These are phyloP conservation scores for Puccinia triticina DNA, from an alignment of 1,284 basidiomycete genomes.

Conservation along the genomic window DNA sequence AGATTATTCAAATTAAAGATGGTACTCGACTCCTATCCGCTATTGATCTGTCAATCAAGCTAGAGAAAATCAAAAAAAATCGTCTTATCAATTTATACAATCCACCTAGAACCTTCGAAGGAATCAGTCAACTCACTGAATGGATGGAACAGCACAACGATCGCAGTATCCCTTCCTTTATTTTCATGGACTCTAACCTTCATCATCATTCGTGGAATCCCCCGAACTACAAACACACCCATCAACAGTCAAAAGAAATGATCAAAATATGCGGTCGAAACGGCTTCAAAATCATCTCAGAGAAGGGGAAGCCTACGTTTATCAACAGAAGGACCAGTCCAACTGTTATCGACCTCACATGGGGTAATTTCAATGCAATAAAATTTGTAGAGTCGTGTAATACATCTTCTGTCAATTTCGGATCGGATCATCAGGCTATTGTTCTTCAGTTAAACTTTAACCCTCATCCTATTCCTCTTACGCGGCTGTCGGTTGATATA, in stretches of 20 bases:
- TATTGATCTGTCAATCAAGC: background rate
- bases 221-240: no score
- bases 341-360: background rate
- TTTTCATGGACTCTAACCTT: background rate
- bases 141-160: background rate
- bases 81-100: background rate
- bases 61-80: background rate
- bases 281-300: no score
- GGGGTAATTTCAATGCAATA: background rate
- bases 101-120: background rate
- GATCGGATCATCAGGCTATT: background rate
- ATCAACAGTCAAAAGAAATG: no score
- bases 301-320: no score
- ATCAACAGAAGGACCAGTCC: no score
- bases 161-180: background rate
- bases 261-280: no score
- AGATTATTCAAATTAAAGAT: background rate
- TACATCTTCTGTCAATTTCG: background rate
- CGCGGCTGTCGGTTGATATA: background rate
- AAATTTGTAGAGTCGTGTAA: background rate
- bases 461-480: background rate
- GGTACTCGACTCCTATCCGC: background rate
- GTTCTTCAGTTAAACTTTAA: background rate
- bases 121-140: background rate
- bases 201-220: background rate